phyloP scores from a whole-genome alignment of 768 basidiomycete genomes.

The Lactifluus volemus region DNA sequence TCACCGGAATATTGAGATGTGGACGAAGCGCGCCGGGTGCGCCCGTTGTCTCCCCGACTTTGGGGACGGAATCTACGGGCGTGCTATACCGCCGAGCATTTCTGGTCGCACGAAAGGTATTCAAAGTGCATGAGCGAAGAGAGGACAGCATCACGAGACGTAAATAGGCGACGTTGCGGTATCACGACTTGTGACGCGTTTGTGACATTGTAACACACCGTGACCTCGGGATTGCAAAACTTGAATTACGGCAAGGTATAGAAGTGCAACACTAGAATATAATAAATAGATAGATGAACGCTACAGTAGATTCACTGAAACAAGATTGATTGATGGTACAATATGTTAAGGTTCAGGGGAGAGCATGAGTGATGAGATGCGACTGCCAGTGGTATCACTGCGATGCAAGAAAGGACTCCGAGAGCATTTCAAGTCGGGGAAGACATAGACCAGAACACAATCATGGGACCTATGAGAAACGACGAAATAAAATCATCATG shows the following conservation, averaged over 20 bases:
- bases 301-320: not conserved
- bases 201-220: not conserved
- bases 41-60: not conserved
- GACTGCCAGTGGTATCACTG: too few species aligned
- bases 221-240: not conserved
- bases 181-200: not conserved
- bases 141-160: conserved; percentile 8
- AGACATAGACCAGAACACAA: not conserved
- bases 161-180: not conserved
- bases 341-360: not conserved
- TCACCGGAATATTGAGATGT: conserved; percentile 35
- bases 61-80: not conserved
- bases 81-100: conserved; percentile 11
- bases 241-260: not conserved
- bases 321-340: not conserved
- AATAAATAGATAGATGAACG: not conserved
- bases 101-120: not conserved
- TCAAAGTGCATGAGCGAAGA: conserved; percentile 3
- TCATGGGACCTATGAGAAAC: not conserved
- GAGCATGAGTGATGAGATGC: not conserved
- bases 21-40: conserved; percentile 31
- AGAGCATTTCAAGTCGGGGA: not conserved
- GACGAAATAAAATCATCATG: not conserved
- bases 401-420: too few species aligned
- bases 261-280: not conserved